A percentile compares a stretch with the other conserved stretches of the same genome.
Conservation (phyloP, 352 stramenopile species). For the Phytophthora fragariae region DNA sequence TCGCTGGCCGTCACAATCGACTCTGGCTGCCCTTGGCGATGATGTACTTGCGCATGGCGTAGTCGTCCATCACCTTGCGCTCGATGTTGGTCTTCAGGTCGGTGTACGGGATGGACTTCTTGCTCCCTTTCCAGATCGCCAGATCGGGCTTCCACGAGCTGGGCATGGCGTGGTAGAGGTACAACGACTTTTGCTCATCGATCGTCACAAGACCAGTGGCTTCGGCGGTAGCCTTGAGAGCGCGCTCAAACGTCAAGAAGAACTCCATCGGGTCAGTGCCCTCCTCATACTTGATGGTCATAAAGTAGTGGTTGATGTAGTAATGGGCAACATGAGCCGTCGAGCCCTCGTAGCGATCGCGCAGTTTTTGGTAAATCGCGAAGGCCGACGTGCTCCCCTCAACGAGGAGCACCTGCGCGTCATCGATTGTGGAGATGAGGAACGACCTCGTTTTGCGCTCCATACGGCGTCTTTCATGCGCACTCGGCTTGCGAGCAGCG, state of each 20-base stretch:
- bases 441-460: constrained; percentile 12
- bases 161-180: constrained; percentile 17
- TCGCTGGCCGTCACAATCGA: too few relatives aligned
- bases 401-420: constrained; percentile 16
- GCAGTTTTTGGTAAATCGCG: constrained; percentile 25
- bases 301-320: constrained; percentile 17
- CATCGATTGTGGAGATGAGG: constrained; percentile 23
- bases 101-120: constrained; percentile 22
- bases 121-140: constrained; percentile 14
- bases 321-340: background rate
- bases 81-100: constrained; percentile 27
- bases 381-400: constrained; percentile 9
- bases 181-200: constrained; percentile 14
- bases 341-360: constrained; percentile 22
- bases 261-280: constrained; percentile 23
- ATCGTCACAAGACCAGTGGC: constrained; percentile 11
- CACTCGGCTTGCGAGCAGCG: background rate
- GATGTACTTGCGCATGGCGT: too few relatives aligned
- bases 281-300: constrained; percentile 31
- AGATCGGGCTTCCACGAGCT: constrained; percentile 20
- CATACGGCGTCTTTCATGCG: background rate
- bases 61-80: background rate
- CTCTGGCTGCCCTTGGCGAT: too few relatives aligned
- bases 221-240: background rate
- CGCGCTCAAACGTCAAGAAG: constrained; percentile 21